Conservation (phyloP, 2,329 filamentous ascomycete genomes). For the Trichoderma sp. region DNA sequence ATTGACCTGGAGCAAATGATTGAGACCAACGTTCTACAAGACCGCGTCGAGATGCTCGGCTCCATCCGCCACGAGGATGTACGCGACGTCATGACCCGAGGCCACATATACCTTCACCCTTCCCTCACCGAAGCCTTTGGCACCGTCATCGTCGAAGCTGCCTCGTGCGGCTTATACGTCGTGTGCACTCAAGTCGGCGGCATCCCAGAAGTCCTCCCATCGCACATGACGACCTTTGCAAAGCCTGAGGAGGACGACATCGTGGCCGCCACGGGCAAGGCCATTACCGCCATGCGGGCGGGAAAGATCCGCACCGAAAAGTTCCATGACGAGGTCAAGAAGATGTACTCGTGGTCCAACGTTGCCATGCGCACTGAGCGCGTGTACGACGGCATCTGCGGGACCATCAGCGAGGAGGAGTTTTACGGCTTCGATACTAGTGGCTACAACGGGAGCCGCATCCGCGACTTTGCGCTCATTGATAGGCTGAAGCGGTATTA, state of each 20-base stretch:
- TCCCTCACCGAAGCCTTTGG: conserved; percentile 96
- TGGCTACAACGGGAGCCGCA: conserved; percentile 68
- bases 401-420: conserved; percentile 79
- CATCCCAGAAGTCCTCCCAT: conserved; percentile 92
- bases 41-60: conserved; percentile 89
- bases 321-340: conserved; percentile 95
- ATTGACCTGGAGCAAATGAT: conserved; percentile 99
- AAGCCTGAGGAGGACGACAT: conserved; percentile 96
- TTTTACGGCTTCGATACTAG: conserved; percentile 82
- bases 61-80: conserved; percentile 95
- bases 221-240: conserved; percentile 96
- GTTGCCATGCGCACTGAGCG: conserved; percentile 91
- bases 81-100: conserved; percentile 93
- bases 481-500: conserved; percentile 96
- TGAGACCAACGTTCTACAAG: conserved; percentile 89
- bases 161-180: conserved; percentile 92
- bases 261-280: conserved; percentile 83
- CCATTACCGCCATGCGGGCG: conserved; percentile 81
- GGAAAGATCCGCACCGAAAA: conserved; percentile 88
- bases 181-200: conserved; percentile 96
- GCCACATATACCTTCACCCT: conserved; percentile 95
- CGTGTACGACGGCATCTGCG: conserved; percentile 91
- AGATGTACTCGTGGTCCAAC: conserved; percentile 99
- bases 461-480: conserved; percentile 88
- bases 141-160: conserved; percentile 96